These are phyloP conservation scores for Lachnellula hyalina DNA, from an alignment of 2,329 filamentous ascomycete genomes.

Conservation along the genomic window DNA sequence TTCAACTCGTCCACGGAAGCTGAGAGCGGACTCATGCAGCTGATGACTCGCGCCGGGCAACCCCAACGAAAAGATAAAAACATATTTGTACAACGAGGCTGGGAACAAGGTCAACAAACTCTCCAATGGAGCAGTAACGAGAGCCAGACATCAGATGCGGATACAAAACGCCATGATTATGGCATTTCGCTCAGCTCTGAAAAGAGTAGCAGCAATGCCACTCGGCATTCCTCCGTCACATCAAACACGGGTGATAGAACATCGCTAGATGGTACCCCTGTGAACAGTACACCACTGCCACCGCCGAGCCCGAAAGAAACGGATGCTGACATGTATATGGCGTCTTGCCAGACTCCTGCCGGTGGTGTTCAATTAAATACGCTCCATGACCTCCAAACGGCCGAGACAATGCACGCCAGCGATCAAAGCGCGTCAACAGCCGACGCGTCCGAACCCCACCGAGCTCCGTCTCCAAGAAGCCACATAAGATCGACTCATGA, in stretches of 20 bases:
- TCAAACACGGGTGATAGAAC: not conserved
- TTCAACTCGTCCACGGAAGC: slow-evolving; percentile 3
- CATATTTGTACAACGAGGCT: not conserved
- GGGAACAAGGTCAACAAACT: not conserved
- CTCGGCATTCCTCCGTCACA: slow-evolving; percentile 1
- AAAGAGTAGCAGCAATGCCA: slow-evolving; percentile 2
- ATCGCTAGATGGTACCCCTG: not conserved
- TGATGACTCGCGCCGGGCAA: not conserved
- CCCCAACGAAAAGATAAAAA: not conserved
- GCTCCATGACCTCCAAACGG: not conserved
- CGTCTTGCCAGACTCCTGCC: not conserved
- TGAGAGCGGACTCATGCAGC: slow-evolving; percentile 1
- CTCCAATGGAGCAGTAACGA: not conserved
- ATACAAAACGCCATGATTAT: not conserved
- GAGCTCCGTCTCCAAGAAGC: not conserved
- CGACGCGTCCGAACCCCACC: too few species aligned
- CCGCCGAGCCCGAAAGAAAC: not conserved
- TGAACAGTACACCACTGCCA: not conserved
- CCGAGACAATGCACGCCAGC: not conserved
- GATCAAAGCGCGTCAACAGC: not conserved
- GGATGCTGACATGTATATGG: not conserved
- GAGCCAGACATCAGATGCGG: not conserved
- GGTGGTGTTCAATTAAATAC: not conserved
- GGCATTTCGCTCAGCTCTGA: not conserved
- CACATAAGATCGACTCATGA: not conserved